Percentiles rank a stretch among this genome's conserved stretches.
Conservation (phyloP, 2,329 filamentous ascomycete genomes). For the Verticillium isaacii region DNA sequence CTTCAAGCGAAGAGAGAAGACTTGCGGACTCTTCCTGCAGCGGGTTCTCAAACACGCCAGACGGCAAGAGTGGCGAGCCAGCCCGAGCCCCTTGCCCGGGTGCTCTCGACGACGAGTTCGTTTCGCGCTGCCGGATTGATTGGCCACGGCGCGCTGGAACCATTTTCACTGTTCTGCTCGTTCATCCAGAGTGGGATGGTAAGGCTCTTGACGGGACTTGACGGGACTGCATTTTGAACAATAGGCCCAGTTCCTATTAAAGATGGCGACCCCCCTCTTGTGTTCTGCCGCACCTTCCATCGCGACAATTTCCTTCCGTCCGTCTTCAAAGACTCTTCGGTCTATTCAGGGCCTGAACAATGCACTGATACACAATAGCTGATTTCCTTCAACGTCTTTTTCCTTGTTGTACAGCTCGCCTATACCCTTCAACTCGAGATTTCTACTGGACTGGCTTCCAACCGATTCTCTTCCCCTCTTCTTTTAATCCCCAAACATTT, state of each 20-base stretch:
- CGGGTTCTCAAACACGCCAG: background rate
- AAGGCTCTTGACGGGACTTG: background rate
- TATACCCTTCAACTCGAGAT: background rate
- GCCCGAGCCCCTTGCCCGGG: background rate
- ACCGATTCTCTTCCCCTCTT: background rate
- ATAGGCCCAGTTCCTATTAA: background rate
- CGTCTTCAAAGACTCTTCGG: background rate
- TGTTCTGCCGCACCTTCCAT: background rate
- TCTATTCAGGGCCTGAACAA: background rate
- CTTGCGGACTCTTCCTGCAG: background rate
- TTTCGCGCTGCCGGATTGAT: background rate
- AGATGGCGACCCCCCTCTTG: background rate
- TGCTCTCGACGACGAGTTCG: background rate
- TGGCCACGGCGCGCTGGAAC: background rate
- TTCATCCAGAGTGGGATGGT: background rate
- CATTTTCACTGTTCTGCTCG: background rate
- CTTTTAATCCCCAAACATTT: background rate
- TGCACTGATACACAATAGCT: background rate
- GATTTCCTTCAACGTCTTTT: background rate
- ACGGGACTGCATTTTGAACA: background rate
- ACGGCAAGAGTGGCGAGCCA: background rate
- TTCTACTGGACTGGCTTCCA: constrained; percentile 3
- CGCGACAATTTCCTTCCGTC: background rate
- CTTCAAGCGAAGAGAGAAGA: background rate
- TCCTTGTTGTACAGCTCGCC: background rate